Evolutionary conservation across 2,329 filamentous ascomycete genomes (phyloP), one percentile per base, ranked within the genome.

Genomic region (Epicoccum nigrum): DNA sequence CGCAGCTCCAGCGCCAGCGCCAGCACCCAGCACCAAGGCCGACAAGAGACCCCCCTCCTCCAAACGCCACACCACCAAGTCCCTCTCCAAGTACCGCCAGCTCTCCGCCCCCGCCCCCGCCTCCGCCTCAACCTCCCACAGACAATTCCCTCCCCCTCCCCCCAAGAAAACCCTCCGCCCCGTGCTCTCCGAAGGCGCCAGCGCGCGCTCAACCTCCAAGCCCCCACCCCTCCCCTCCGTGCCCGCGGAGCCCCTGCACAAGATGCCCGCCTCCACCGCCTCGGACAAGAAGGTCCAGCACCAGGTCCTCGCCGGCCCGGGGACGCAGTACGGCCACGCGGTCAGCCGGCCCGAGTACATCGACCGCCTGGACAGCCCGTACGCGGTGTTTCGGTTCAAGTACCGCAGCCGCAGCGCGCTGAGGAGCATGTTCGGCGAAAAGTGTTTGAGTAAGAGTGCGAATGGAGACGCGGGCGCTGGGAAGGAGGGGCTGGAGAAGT

Each of bases 301-400:
- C 39, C 46, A 44, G 16, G 42, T 51, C 4, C 38, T 40, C 28
- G 30, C 30, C 7, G 32, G 33, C 27, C 27, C 19, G 9, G 43
- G 32, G 0, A 47, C 63, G 59, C 15, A 61, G 13, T 79, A 79
- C 48, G 55, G 62, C 1, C 77, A 79, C 53, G 59, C 61, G 0
- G 55, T 70, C 0, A 63, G 63, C 1, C 55, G 70, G 4, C 77
- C 77, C 2, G 62, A 68, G 31, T 79, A 80, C 51, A 33, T 79
- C 4, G 77, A 80, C 56, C 45, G 54, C 0, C 23, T 70, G 2
- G 63, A 65, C 1, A 59, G 45, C 13, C 68, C 71, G 19, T 80
- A 77, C 51, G 78, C 77, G 0, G 73, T 79, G 9, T 80, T 80
- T 59, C 69, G 70, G n/a, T 80, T 80, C 71, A 76, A 76, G 45